These are phyloP conservation scores for Endocalyx cinctus DNA, from an alignment of 2,329 filamentous ascomycete genomes.

Conservation along the genomic window DNA sequence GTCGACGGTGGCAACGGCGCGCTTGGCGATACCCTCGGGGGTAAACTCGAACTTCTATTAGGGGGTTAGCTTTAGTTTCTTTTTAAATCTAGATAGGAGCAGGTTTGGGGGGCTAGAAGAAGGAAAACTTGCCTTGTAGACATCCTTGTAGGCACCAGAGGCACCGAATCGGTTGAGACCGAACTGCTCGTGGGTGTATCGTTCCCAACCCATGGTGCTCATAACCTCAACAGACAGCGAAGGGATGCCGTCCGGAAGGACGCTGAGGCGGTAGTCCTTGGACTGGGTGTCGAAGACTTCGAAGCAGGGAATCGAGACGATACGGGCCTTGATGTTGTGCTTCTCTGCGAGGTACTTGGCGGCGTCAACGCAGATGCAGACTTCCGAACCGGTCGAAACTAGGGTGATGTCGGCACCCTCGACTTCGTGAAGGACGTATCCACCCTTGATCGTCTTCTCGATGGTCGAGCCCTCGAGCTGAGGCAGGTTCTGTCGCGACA, in stretches of 20 bases:
- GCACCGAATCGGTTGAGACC: constrained; percentile 99
- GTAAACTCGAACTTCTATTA: constrained; percentile 97
- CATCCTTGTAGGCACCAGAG: constrained; percentile 93
- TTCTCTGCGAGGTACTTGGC: constrained; percentile 88
- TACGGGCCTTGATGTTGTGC: constrained; percentile 79
- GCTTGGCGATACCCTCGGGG: constrained; percentile 92
- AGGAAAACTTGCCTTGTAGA: constrained; percentile 72
- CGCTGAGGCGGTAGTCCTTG: constrained; percentile 91
- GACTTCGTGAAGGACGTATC: constrained; percentile 83
- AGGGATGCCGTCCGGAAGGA: constrained; percentile 91
- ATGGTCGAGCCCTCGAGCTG: constrained; percentile 93
- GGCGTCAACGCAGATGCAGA: constrained; percentile 87
- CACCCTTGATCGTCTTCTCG: constrained; percentile 88
- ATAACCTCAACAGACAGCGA: constrained; percentile 93
- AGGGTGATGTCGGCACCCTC: constrained; percentile 82
- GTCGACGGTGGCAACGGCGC: constrained; percentile 83
- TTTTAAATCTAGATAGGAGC: too few species aligned
- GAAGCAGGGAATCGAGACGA: constrained; percentile 94
- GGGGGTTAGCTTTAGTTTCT: too few species aligned
- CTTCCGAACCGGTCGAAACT: constrained; percentile 93
- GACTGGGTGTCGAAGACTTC: constrained; percentile 92
- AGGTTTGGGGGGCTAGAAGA: background rate
- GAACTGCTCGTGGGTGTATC: constrained; percentile 99
- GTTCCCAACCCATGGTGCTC: constrained; percentile 97
- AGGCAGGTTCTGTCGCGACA: constrained; percentile 96